Conservation (phyloP, 2,329 filamentous ascomycete species). For the Cyanodermella asteris region DNA sequence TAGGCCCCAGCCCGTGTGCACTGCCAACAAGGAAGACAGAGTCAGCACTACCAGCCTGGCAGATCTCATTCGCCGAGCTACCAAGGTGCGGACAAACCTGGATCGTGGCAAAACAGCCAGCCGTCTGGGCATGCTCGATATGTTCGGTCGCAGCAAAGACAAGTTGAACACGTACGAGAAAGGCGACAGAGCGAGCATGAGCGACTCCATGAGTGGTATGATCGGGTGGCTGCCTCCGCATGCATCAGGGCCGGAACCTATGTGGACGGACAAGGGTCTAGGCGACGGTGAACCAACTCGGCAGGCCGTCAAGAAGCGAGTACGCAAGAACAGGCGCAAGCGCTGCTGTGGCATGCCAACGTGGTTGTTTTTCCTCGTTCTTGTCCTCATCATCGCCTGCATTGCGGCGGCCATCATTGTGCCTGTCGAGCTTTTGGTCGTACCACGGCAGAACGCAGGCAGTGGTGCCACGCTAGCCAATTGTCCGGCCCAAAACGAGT, state of each 20-base stretch:
- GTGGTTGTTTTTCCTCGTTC: constrained; percentile 50
- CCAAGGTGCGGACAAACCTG: constrained; percentile 64
- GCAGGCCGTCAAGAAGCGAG: no score
- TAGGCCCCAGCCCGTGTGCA: constrained; percentile 44
- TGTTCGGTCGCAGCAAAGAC: no score
- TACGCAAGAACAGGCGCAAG: constrained; percentile 17
- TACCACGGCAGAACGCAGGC: constrained; percentile 27
- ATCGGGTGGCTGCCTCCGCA: no score
- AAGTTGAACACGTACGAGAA: no score
- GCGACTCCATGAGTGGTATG: no score
- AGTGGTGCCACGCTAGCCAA: constrained; percentile 15
- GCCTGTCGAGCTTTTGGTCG: constrained; percentile 42
- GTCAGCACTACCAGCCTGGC: constrained; percentile 82
- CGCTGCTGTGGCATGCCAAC: constrained; percentile 67
- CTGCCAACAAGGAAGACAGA: constrained; percentile 58
- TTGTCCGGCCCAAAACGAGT: constrained; percentile 42
- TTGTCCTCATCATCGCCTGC: constrained; percentile 46
- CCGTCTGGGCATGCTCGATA: constrained; percentile 29
- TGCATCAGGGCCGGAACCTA: no score
- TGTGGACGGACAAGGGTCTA: no score
- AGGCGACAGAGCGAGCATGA: no score
- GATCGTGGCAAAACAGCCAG: constrained; percentile 56
- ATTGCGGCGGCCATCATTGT: constrained; percentile 65
- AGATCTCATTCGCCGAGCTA: constrained; percentile 76
- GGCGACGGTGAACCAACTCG: no score